Conservation (phyloP, 495 filamentous ascomycete species). For the Bathelium albidoporum region DNA sequence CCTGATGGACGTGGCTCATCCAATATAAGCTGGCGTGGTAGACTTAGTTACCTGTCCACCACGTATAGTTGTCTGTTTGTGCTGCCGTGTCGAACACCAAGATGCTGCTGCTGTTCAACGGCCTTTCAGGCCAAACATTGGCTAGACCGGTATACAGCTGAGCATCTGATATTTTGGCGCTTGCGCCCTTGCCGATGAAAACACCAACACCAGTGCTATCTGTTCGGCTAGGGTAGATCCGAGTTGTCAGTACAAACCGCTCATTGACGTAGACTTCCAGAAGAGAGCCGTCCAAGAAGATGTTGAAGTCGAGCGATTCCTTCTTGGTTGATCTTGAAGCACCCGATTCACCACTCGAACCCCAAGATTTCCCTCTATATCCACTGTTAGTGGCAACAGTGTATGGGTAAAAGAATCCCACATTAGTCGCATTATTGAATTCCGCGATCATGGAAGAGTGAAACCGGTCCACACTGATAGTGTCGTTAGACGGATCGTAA, state of each 20-base stretch:
- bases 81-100: conserved; percentile 30
- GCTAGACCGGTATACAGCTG: conserved; percentile 18
- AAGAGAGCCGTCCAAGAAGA: conserved; percentile 31
- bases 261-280: conserved; percentile 31
- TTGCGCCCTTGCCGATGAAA: conserved; percentile 21
- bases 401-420: conserved; percentile 32
- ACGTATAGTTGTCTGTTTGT: conserved; percentile 31
- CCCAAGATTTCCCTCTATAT: neutral
- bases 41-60: conserved; percentile 28
- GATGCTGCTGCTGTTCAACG: conserved; percentile 23
- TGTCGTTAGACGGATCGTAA: conserved; percentile 27
- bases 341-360: neutral
- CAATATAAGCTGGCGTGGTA: too few species aligned
- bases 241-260: conserved; percentile 29
- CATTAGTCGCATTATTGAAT: conserved; percentile 23
- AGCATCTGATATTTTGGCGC: conserved; percentile 19
- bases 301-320: conserved; percentile 26
- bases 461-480: conserved; percentile 26
- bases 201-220: conserved; percentile 28
- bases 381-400: conserved; percentile 8
- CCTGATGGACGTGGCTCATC: too few species aligned
- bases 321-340: neutral
- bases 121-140: conserved; percentile 27
- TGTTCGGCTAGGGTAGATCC: conserved; percentile 26
- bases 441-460: conserved; percentile 24